A percentile compares a stretch with the other conserved stretches of the same genome.
phyloP scores from a whole-genome alignment of 2,329 filamentous ascomycete species.

The Colletotrichum tropicale region DNA sequence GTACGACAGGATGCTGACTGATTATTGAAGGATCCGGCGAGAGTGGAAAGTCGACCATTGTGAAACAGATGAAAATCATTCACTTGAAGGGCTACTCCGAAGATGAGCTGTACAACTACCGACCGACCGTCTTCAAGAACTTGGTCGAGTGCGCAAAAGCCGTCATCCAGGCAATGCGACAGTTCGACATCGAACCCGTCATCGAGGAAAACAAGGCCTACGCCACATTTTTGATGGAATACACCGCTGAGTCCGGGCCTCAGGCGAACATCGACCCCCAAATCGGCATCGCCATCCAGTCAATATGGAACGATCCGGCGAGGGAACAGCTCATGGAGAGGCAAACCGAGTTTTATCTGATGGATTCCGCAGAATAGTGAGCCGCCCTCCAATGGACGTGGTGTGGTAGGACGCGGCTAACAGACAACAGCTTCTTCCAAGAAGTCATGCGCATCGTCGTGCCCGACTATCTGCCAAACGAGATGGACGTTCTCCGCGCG shows the following conservation, averaged over 20 bases:
- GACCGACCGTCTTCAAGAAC: slow-evolving; percentile 98
- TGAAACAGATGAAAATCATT: slow-evolving; percentile 99
- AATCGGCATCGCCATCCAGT: slow-evolving; percentile 82
- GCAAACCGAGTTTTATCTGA: slow-evolving; percentile 97
- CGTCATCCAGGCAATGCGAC: slow-evolving; percentile 87
- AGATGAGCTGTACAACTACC: slow-evolving; percentile 92
- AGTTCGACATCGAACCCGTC: slow-evolving; percentile 84
- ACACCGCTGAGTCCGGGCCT: slow-evolving; percentile 89
- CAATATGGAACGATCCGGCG: slow-evolving; percentile 89
- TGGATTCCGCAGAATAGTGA: slow-evolving; percentile 99
- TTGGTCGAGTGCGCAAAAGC: slow-evolving; percentile 95
- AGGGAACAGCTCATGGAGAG: slow-evolving; percentile 86
- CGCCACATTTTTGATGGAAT: slow-evolving; percentile 82
- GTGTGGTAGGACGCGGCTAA: slow-evolving; percentile 23
- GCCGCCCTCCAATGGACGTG: slow-evolving; percentile 32
- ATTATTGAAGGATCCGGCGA: slow-evolving; percentile 81
- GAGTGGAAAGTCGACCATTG: slow-evolving; percentile 98
- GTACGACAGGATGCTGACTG: not conserved
- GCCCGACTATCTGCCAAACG: slow-evolving; percentile 86
- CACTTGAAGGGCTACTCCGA: slow-evolving; percentile 97
- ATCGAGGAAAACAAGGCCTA: slow-evolving; percentile 74
- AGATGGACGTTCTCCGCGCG: slow-evolving; percentile 93
- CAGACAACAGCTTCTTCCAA: slow-evolving; percentile 81
- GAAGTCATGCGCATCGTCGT: slow-evolving; percentile 85
- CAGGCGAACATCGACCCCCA: slow-evolving; percentile 81